A percentile compares a stretch with the other conserved stretches of the same genome.
Conservation (phyloP, 208 protist genomes). For the Zelonia costaricensis region DNA sequence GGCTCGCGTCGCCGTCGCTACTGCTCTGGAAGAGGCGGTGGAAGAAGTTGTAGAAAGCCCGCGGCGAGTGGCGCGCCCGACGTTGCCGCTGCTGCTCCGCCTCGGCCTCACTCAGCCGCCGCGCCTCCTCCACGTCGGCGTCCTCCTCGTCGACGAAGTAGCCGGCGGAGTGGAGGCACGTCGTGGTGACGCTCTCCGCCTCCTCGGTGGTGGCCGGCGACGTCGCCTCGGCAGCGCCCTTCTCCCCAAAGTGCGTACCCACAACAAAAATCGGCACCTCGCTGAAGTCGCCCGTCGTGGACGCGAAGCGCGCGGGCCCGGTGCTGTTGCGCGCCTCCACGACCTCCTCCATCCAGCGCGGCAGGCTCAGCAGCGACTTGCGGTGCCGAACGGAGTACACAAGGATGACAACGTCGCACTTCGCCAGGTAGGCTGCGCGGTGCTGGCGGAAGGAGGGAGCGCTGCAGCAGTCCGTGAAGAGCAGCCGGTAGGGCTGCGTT, state of each 20-base stretch:
- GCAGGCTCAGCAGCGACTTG: constrained; percentile 38
- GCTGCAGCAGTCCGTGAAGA: constrained; percentile 60
- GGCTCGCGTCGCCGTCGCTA: not conserved
- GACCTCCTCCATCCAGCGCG: constrained; percentile 39
- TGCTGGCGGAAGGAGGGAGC: constrained; percentile 44
- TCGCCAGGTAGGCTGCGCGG: constrained; percentile 53
- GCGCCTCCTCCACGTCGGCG: constrained; percentile 6
- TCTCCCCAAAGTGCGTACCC: constrained; percentile 43
- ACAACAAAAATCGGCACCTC: constrained; percentile 58
- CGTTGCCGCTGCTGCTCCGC: not conserved
- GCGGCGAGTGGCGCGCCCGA: constrained; percentile 2
- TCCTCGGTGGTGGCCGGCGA: constrained; percentile 5
- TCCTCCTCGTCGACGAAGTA: constrained; percentile 27
- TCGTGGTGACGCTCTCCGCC: constrained; percentile 14
- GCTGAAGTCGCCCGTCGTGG: constrained; percentile 17
- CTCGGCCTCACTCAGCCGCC: not conserved
- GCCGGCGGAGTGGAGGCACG: constrained; percentile 22
- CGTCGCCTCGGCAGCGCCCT: constrained; percentile 14
- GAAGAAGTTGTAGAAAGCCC: constrained; percentile 13
- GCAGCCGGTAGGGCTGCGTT: constrained; percentile 33
- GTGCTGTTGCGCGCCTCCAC: constrained; percentile 21
- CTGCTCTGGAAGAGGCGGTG: constrained; percentile 1
- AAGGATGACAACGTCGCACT: constrained; percentile 53
- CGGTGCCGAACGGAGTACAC: constrained; percentile 62
- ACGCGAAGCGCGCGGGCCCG: constrained; percentile 12